phyloP scores from a whole-genome alignment of 2,329 filamentous ascomycete genomes.

The Diaporthe ampelina region DNA sequence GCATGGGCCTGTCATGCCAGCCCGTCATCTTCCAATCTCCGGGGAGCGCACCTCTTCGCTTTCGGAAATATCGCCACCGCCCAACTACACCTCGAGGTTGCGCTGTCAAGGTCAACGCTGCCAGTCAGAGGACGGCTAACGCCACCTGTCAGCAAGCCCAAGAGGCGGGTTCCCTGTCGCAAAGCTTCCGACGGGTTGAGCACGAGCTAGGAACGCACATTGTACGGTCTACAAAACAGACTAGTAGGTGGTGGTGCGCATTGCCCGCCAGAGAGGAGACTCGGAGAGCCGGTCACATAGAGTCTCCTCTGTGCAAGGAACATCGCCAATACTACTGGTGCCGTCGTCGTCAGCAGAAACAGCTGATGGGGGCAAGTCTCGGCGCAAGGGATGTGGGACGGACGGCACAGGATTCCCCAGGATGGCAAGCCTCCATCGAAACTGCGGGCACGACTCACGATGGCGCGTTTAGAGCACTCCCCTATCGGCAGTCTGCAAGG shows the following conservation, averaged over 20 bases:
- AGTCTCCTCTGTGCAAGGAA: slow-evolving; percentile 24
- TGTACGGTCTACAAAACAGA: slow-evolving; percentile 13
- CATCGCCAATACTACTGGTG: slow-evolving; percentile 1
- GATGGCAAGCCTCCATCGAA: slow-evolving; percentile 28
- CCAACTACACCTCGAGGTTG: slow-evolving; percentile 9
- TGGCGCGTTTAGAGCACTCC: slow-evolving; percentile 1
- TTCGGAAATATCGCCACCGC: slow-evolving; percentile 27
- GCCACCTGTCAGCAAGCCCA: slow-evolving; percentile 31
- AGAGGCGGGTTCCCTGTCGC: slow-evolving; percentile 19
- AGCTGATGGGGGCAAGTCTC: slow-evolving; percentile 12
- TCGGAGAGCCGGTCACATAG: slow-evolving; percentile 18
- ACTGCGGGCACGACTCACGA: slow-evolving; percentile 32
- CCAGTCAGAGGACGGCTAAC: slow-evolving; percentile 20
- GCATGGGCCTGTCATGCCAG: background rate
- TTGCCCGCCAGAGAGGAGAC: slow-evolving; percentile 1
- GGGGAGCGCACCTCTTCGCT: slow-evolving; percentile 10
- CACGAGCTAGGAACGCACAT: slow-evolving; percentile 21
- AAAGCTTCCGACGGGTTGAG: slow-evolving; percentile 11
- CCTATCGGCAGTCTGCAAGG: slow-evolving; percentile 23
- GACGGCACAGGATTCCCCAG: background rate
- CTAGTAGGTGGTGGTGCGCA: slow-evolving; percentile 13
- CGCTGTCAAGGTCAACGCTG: slow-evolving; percentile 24
- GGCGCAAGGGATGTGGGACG: slow-evolving; percentile 12
- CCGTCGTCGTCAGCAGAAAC: slow-evolving; percentile 32
- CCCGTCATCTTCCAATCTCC: slow-evolving; percentile 25